Conservation (phyloP, 1,284 basidiomycete species). For the Ceratobasidium sp. region DNA sequence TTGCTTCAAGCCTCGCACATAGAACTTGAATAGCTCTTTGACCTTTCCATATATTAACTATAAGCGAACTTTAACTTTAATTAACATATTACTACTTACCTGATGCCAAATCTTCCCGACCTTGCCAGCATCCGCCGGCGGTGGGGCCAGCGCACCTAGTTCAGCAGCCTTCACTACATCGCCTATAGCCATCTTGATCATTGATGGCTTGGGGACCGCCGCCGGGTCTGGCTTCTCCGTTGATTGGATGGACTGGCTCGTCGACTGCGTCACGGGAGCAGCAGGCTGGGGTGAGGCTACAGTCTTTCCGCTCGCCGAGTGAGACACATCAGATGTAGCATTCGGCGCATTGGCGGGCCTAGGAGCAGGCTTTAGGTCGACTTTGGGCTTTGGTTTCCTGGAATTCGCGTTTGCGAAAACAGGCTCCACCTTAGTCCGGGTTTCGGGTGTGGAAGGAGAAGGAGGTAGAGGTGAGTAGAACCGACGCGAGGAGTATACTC, state of each 20-base stretch:
- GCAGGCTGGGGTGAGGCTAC: slow-evolving; percentile 10
- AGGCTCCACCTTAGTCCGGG: slow-evolving; percentile 10
- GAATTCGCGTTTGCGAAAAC: slow-evolving; percentile 13
- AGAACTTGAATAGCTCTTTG: slow-evolving; percentile 72
- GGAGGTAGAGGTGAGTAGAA: slow-evolving; percentile 21
- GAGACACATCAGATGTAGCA: background rate
- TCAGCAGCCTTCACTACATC: slow-evolving; percentile 72
- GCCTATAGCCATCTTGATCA: slow-evolving; percentile 63
- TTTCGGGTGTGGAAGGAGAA: slow-evolving; percentile 10
- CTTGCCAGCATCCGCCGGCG: slow-evolving; percentile 68
- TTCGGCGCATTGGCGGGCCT: slow-evolving; percentile 1
- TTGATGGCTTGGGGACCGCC: slow-evolving; percentile 1
- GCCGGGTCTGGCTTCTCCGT: background rate
- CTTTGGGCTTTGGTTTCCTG: slow-evolving; percentile 33
- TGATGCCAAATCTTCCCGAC: slow-evolving; percentile 70
- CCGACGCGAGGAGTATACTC: slow-evolving; percentile 1
- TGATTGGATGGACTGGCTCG: background rate
- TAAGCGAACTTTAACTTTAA: slow-evolving; percentile 15
- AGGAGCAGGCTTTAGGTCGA: slow-evolving; percentile 32
- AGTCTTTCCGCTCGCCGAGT: background rate
- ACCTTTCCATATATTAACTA: slow-evolving; percentile 44
- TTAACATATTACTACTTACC: slow-evolving; percentile 54
- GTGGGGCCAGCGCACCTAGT: slow-evolving; percentile 73
- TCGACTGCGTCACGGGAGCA: background rate
- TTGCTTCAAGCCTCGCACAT: slow-evolving; percentile 74